Evolutionary conservation across 768 basidiomycete species (phyloP).

Genomic region (Gautieria morchelliformis): DNA sequence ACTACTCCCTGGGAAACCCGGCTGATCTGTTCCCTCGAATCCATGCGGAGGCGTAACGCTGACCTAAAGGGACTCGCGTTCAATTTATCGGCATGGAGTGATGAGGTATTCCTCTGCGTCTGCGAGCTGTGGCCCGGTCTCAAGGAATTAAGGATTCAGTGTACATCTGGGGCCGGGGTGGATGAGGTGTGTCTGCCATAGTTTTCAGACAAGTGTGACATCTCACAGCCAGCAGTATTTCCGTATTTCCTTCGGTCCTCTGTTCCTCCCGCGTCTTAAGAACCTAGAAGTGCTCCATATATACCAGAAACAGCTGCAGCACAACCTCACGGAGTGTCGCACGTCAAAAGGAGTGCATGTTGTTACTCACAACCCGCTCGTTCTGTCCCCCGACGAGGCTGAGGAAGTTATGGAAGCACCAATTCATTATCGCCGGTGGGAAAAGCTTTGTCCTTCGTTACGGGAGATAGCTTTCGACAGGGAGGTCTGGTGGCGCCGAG

Average conservation of each 20-base stretch:
- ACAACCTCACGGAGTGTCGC: background rate
- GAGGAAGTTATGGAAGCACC: conserved; percentile 1
- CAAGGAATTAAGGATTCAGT: conserved; percentile 5
- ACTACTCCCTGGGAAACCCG: background rate
- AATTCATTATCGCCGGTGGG: conserved; percentile 5
- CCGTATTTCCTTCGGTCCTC: conserved; percentile 6
- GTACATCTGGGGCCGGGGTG: background rate
- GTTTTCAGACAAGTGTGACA: background rate
- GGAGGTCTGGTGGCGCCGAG: conserved; percentile 5
- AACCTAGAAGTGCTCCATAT: conserved; percentile 6
- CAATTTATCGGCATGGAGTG: conserved; percentile 1
- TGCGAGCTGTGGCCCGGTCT: background rate
- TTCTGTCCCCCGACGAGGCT: background rate
- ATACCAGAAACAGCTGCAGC: background rate
- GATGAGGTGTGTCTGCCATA: conserved; percentile 5
- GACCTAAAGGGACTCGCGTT: conserved; percentile 1
- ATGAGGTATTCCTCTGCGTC: conserved; percentile 6
- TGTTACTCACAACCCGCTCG: background rate
- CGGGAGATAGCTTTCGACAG: conserved; percentile 3
- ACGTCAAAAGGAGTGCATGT: background rate
- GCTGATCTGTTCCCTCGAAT: background rate
- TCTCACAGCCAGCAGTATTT: background rate
- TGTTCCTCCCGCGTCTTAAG: background rate
- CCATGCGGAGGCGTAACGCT: background rate
- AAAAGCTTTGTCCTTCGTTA: conserved; percentile 1